Base-by-base conservation (phyloP, 441 rosid genomes). In the Lepidium campestre region DNA sequence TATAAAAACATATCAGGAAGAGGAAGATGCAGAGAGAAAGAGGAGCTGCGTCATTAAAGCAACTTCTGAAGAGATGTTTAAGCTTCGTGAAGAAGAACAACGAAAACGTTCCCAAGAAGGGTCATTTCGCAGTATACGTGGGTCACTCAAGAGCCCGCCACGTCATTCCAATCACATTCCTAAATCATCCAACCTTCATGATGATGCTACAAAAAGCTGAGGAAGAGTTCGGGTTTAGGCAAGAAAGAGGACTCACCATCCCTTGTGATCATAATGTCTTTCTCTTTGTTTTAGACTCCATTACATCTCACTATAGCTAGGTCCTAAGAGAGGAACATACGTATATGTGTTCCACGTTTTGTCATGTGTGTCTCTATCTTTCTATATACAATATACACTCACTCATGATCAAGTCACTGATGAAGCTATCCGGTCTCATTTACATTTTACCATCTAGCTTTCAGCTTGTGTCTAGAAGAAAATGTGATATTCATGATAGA, bases 151-250 rank as follows among this genome's bases (percentile, higher is more conserved):
- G 98, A 70, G 70, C 79, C 3, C 84, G 98, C 75, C 80, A 87
- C 76, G 82, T 91, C 53, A 83, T 91, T 15, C 96, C 98, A 0
- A 87, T 91, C 77, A 81, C 91, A 1, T 77, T 82, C 73, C 70
- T 91, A 67, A 74, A 76, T 40, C 85, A 78, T 55, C 98, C 96
- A 4, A 82, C 81, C 62, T 89, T 89, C 65, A 92, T 81, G 64
- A 77, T 70, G 80, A 52, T 91, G 59, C 95, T 89, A 65, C 80
- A 75, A 55, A 78, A 69, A 62, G 95, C 98, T 0, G 98, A 89
- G 71, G 95, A 91, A 62, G 96, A 89, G 81, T 92, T 92, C 12
- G 98, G 96, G 1, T 89, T 92, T 44, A 89, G 83, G 57, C 95
- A 92, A 48, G 86, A 86, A 22, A 86, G 86, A 88, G 95, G 98